phyloP scores from a whole-genome alignment of 2,329 filamentous ascomycete genomes.

The Penicillium janthinellum region DNA sequence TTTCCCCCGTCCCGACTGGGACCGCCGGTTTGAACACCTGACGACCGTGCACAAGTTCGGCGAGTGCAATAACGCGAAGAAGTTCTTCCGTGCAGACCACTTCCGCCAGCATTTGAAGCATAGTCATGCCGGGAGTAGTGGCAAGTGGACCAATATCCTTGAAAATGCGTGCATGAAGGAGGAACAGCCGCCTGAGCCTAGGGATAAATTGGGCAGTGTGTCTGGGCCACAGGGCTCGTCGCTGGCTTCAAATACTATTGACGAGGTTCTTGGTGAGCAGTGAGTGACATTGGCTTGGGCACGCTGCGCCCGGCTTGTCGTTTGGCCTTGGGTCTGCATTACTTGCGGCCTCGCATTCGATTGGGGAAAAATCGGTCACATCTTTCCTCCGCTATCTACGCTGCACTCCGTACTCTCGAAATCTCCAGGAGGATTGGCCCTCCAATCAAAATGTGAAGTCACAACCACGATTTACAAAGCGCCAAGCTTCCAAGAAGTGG shows the following conservation, averaged over 20 bases:
- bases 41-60: slow-evolving; percentile 93
- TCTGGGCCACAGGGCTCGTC: slow-evolving; percentile 15
- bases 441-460: background rate
- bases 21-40: slow-evolving; percentile 80
- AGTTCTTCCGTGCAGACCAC: slow-evolving; percentile 96
- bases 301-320: background rate
- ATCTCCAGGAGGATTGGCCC: background rate
- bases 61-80: slow-evolving; percentile 97
- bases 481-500: slow-evolving; percentile 2
- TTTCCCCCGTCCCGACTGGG: slow-evolving; percentile 78
- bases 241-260: slow-evolving; percentile 32
- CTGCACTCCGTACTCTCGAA: background rate
- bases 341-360: background rate
- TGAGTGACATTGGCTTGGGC: slow-evolving; percentile 28
- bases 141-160: slow-evolving; percentile 98
- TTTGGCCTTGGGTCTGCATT: background rate
- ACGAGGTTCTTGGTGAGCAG: slow-evolving; percentile 33
- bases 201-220: slow-evolving; percentile 13
- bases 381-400: background rate
- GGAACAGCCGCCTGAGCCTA: slow-evolving; percentile 53
- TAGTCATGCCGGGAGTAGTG: slow-evolving; percentile 91
- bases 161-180: slow-evolving; percentile 97
- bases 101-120: slow-evolving; percentile 98
- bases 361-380: background rate
- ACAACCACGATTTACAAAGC: background rate